Evolutionary conservation across 306 rosid species (phyloP), one percentile per base, ranked within the genome.

Genomic region (Sicyos baderoa): DNA sequence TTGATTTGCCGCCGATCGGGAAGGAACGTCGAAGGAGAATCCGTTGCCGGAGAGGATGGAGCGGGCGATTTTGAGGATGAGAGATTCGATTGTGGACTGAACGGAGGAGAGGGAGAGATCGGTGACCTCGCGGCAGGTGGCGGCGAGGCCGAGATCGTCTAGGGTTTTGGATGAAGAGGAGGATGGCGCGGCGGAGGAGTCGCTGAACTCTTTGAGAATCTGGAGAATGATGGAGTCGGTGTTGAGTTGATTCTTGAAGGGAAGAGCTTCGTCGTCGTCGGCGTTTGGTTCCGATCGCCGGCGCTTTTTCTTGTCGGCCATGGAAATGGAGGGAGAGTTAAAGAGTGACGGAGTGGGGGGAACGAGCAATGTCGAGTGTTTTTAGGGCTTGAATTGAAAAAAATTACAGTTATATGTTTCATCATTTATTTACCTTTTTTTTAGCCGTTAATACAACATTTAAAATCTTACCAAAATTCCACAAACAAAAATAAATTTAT

Each of bases 1-100:
- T 76, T 91, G 97, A 75, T 91, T 89, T 9, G 88, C 88, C 44
- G 92, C 80, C 62, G 95, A 77, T 72, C 97, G 96, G 17, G 97
- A 91, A 6, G 97, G 96, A 10, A 91, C 92, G 37, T 87, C 86
- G 76, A 87, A 89, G 75, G 95, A 61, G 79, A 89, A 91, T 37
- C 97, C 97, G 3, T 84, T 64, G 57, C 95, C 90, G 62, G 87
- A 64, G 70, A 91, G 91, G 72, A 91, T 89, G 65, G 96, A 91
- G 44, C 69, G 87, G 3, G 86, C 81, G 64, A 86, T 73, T 29
- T 54, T 72, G 65, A 89, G 88, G 68, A 80, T 56, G 1, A 84
- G 72, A 63, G 85, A 54, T 23, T 91, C 96, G 51, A 91, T 91
- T 45, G 82, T 65, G 54, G 79, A 70, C 57, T 89, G 95, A 0